A percentile compares a stretch with the other conserved stretches of the same genome.
phyloP scores from a whole-genome alignment of 768 basidiomycete genomes.

The Kwoniella shandongensis region DNA sequence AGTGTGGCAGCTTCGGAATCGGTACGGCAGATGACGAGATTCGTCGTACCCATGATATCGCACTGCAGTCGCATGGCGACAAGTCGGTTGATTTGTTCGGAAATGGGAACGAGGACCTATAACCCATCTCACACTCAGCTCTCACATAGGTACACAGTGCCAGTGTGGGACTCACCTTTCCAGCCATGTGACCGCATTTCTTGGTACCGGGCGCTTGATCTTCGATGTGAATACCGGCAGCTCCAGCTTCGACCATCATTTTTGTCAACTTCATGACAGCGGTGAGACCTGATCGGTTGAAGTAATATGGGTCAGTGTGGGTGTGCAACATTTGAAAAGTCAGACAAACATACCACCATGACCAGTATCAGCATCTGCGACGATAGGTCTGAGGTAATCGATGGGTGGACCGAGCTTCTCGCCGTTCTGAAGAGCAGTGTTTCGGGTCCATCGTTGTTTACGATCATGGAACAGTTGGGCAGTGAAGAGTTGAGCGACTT shows the following conservation, averaged over 20 bases:
- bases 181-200: constrained; percentile 62
- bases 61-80: constrained; percentile 95
- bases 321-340: neutral
- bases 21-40: constrained; percentile 87
- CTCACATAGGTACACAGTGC: no score
- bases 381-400: constrained; percentile 89
- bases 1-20: constrained; percentile 98
- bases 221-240: constrained; percentile 95
- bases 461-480: constrained; percentile 99
- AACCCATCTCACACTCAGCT: no score
- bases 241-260: constrained; percentile 97
- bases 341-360: constrained; percentile 63
- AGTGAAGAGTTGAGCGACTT: constrained; percentile 96
- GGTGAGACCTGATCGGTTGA: constrained; percentile 68
- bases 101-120: constrained; percentile 95
- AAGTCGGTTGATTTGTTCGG: constrained; percentile 96
- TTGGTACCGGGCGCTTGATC: constrained; percentile 98
- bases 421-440: constrained; percentile 33
- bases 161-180: constrained; percentile 46
- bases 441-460: constrained; percentile 67
- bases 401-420: constrained; percentile 64
- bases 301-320: neutral
- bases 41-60: constrained; percentile 97
- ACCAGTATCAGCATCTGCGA: constrained; percentile 97
- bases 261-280: constrained; percentile 98